Base-by-base conservation (phyloP, 192 early-diverging fungal species). In the Chytriomyces sp. region DNA sequence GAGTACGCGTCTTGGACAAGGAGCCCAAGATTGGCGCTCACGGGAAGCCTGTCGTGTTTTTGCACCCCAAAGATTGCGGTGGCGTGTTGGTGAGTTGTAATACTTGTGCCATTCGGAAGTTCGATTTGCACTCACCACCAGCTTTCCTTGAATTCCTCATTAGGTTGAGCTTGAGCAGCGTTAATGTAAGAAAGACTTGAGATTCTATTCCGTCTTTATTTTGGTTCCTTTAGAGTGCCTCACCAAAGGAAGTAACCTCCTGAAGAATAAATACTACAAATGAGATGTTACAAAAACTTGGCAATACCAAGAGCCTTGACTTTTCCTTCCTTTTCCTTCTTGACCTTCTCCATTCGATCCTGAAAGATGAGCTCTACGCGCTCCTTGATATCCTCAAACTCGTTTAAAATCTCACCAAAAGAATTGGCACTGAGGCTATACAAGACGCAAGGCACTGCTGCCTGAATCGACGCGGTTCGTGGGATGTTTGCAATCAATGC, bases 31-130 rank as follows among this genome's bases (percentile, higher is more conserved):
- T 92, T 64, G 92, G 92, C 22, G 93, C 93, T 0, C 91, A 92
- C 66, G 88, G 87, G 2, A 89, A 90, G 59, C 92, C 91, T 1
- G 91, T 92, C 25, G 86, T 93, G 26, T 93, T 92, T 52, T 74
- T 93, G 73, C 91, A 93, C 62, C 93, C 93, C 54, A 92, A 91
- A n/a, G n/a, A 92, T 75, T 93, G 90, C 52, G 89, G 91, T 60
- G 92, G 92, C 7, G 90, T 92, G 4, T 83, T 94, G 75, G 90
- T 93, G n/a, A n/a, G n/a, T n/a, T n/a, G n/a, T n/a, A n/a, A n/a
- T n/a, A n/a, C n/a, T n/a, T n/a, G n/a, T n/a, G n/a, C n/a, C n/a
- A n/a, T n/a, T n/a, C n/a, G n/a, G n/a, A n/a, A n/a, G n/a, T n/a
- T n/a, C n/a, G n/a, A n/a, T n/a, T n/a, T n/a, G n/a, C n/a, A n/a